phyloP scores from a whole-genome alignment of 2,329 filamentous ascomycete species.

The Penicillium sp. region DNA sequence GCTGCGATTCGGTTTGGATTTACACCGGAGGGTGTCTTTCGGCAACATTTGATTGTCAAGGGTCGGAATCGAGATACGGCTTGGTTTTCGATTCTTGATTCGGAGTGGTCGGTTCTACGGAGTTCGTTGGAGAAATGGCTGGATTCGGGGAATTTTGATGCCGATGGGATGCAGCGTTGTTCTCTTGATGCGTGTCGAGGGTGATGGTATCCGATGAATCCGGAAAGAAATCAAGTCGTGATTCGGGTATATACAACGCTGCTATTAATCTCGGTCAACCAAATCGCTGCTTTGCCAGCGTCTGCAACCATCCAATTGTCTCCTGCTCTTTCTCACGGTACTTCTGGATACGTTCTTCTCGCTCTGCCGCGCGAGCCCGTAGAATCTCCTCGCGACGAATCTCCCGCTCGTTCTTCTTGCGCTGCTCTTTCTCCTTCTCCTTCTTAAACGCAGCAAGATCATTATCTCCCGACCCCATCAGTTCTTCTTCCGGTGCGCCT shows the following conservation, averaged over 20 bases:
- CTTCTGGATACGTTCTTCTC: conserved; percentile 66
- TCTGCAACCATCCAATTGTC: conserved; percentile 74
- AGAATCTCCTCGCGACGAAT: conserved; percentile 73
- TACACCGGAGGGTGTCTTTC: conserved; percentile 53
- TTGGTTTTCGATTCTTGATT: conserved; percentile 18
- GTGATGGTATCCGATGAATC: not conserved
- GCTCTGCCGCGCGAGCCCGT: conserved; percentile 67
- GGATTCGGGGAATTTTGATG: conserved; percentile 14
- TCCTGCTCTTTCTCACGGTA: conserved; percentile 72
- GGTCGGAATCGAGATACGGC: conserved; percentile 53
- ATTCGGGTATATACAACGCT: too few relatives aligned
- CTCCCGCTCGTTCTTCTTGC: conserved; percentile 78
- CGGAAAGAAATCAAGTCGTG: too few relatives aligned
- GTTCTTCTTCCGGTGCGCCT: conserved; percentile 64
- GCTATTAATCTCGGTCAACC: conserved; percentile 43
- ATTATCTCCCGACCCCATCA: conserved; percentile 64
- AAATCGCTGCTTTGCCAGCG: conserved; percentile 73
- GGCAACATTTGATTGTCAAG: conserved; percentile 55
- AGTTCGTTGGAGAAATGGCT: conserved; percentile 15
- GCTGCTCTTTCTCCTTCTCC: conserved; percentile 58
- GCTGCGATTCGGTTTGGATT: conserved; percentile 56
- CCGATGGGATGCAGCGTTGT: conserved; percentile 8
- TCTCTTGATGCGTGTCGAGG: conserved; percentile 8
- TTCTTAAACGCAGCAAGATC: conserved; percentile 59
- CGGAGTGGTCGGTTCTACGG: conserved; percentile 12